Conservation (phyloP, 257 asterid genomes). For the Cynanchum wilfordii region DNA sequence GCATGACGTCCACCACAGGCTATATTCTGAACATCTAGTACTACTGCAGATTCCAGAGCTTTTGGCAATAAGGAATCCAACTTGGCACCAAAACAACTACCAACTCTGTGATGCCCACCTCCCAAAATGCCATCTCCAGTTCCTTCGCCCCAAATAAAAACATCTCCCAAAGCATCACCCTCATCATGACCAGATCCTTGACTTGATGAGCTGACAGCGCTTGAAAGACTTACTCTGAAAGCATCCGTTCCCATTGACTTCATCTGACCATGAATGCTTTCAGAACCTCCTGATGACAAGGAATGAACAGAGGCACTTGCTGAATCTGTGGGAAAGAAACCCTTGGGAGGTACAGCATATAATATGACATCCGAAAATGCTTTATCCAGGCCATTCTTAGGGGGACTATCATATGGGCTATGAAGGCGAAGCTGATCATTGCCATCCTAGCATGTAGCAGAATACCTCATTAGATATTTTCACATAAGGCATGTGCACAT, state of each 20-base stretch:
- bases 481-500: constrained; percentile 7
- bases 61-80: constrained; percentile 73
- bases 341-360: constrained; percentile 73
- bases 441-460: constrained; percentile 51
- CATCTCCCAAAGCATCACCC: constrained; percentile 90
- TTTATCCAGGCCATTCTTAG: constrained; percentile 66
- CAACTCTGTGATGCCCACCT: constrained; percentile 60
- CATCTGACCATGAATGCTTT: constrained; percentile 66
- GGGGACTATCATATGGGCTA: constrained; percentile 85
- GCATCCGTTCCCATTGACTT: constrained; percentile 76
- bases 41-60: constrained; percentile 87
- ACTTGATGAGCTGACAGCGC: constrained; percentile 96
- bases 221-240: constrained; percentile 91
- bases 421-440: constrained; percentile 64
- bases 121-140: constrained; percentile 77
- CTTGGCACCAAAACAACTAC: constrained; percentile 41
- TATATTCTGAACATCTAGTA: constrained; percentile 80
- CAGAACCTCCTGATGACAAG: constrained; percentile 83
- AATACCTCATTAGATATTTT: constrained; percentile 23
- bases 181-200: constrained; percentile 98
- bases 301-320: constrained; percentile 68
- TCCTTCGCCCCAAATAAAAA: constrained; percentile 93
- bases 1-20: constrained; percentile 92
- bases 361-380: constrained; percentile 65
- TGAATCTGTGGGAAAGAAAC: constrained; percentile 68